Base-by-base conservation (phyloP, 1,284 basidiomycete genomes). In the Wallemia mellicola region DNA sequence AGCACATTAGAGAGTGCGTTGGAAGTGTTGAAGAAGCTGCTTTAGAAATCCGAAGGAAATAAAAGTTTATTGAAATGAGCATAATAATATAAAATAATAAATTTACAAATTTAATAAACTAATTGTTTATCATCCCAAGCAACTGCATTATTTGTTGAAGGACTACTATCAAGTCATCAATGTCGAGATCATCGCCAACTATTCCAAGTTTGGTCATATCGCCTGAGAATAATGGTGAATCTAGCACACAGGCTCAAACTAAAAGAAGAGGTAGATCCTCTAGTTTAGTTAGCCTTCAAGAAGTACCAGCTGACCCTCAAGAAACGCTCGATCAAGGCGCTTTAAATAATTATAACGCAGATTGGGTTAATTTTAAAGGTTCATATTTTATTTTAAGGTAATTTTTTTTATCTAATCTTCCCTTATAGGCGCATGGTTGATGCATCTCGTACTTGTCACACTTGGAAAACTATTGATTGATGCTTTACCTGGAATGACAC, bases 291-390 rank as follows among this genome's bases (percentile, higher is more conserved):
- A 27, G 25, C 22, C 24, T 57, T 2, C 55, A 57, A 25, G 25
- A 57, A 28, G 55, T 57, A 24, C 55, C 55, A 14, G 77, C 81
- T 63, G 78, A 80, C 22, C 74, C 79, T 57, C 85, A 89, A 66
- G 82, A 84, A 65, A 74, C 80, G 2, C 77, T 86, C 24, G 87
- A 91, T 71, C 77, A 85, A 64, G 81, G 79, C 63, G 78, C 81
- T 54, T 87, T 85, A 65, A 76, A 79, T 59, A 95, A 96, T 69
- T 79, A 86, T 65, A 99, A 99, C 70, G 89, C 88, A 9, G 82
- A 89, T 67, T 99, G 92, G 92, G 94, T 98, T 67, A 95, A 99
- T 68, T 80, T 85, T 63, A 98, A 98, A 72, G 92, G 91, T 88
- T 59, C 61, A 77, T 71, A 15, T 28, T 15, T 5, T 28, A 32